Base-by-base conservation (phyloP, 2,329 filamentous ascomycete genomes). In the Curvularia hawaiiensis region DNA sequence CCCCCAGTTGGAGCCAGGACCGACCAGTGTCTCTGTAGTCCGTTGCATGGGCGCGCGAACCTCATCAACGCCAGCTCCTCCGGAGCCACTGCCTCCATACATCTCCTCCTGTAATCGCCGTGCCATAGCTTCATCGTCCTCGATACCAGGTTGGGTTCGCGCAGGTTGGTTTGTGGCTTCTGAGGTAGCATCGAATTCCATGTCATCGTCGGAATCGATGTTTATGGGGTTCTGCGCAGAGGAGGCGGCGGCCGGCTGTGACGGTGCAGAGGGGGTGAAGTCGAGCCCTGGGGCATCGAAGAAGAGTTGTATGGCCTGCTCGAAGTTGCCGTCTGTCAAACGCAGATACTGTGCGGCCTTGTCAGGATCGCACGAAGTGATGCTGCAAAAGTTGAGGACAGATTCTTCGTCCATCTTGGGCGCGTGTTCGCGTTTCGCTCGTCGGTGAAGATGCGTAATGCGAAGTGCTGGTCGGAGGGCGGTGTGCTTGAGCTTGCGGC, bases 61-160 rank as follows among this genome's bases (percentile, higher is more conserved):
- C 83, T 89, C 66, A 88, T 88, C 38, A 52, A 65, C 50, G 11
- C 30, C 58, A 75, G 79, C 30, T 18, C 74, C 78, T 22, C 74
- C 73, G 48, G 74, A 68, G 60, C 79, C 79, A n/a, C 65, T 51
- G n/a, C 61, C 67, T 35, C 85, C 84, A 68, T 97, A 98, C 72
- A 97, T 84, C 77, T 99, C 92, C 71, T 99, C 90, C 75, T 99
- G 95, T 58, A 99, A 77, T 56, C 91, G 86, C 75, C 93, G 87
- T 7, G 95, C 95, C 88, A 98, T 94, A 43, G 91, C 93, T 51
- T 92, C 93, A 70, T 99, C 95, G 69, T 97, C 92, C 62, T 97
- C 93, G 64, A 90, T 86, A 48, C 65, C 67, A 46, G 59, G 58
- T 24, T 63, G 64, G 18, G 63, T 56, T 18, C 50, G 65, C 22